Evolutionary conservation across 805 yeast species (phyloP).

Genomic region (Clavispora carvajalis): DNA sequence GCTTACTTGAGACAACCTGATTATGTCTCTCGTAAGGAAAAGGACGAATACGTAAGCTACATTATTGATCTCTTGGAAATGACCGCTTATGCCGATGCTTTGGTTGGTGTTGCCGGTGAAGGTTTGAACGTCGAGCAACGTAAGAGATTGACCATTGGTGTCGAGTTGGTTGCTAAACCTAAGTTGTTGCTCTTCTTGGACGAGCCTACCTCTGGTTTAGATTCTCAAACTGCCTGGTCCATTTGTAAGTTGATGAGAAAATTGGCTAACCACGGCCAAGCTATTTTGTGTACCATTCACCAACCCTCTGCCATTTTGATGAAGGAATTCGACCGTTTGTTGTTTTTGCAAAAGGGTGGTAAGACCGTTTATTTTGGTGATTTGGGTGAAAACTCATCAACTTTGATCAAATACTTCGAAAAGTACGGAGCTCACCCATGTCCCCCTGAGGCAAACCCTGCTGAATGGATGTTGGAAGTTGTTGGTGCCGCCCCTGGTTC

Average conservation of each 20-base stretch:
- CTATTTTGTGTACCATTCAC: slow-evolving; percentile 71
- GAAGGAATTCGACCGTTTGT: slow-evolving; percentile 61
- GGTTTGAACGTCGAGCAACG: slow-evolving; percentile 30
- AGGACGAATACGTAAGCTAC: slow-evolving; percentile 63
- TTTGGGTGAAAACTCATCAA: slow-evolving; percentile 57
- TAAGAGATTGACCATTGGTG: slow-evolving; percentile 51
- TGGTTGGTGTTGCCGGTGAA: slow-evolving; percentile 71
- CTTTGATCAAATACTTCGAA: slow-evolving; percentile 64
- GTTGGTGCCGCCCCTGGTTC: slow-evolving; percentile 83
- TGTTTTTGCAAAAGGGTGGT: slow-evolving; percentile 71
- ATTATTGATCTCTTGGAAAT: slow-evolving; percentile 63
- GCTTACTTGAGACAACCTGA: slow-evolving; percentile 69
- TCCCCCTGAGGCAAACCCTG: slow-evolving; percentile 20
- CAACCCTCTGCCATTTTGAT: slow-evolving; percentile 71
- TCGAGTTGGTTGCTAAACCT: slow-evolving; percentile 67
- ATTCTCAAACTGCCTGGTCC: slow-evolving; percentile 68
- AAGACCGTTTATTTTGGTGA: slow-evolving; percentile 79
- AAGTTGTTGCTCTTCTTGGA: slow-evolving; percentile 57
- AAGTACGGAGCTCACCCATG: slow-evolving; percentile 68
- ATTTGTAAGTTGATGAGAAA: slow-evolving; percentile 62
- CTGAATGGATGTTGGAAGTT: slow-evolving; percentile 77
- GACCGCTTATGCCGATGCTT: slow-evolving; percentile 69
- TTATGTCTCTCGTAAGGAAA: slow-evolving; percentile 51
- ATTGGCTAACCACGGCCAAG: slow-evolving; percentile 67
- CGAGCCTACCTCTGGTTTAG: slow-evolving; percentile 73